Evolutionary conservation across 2,329 filamentous ascomycete genomes (phyloP).

Genomic region (Blastomyces percursus): DNA sequence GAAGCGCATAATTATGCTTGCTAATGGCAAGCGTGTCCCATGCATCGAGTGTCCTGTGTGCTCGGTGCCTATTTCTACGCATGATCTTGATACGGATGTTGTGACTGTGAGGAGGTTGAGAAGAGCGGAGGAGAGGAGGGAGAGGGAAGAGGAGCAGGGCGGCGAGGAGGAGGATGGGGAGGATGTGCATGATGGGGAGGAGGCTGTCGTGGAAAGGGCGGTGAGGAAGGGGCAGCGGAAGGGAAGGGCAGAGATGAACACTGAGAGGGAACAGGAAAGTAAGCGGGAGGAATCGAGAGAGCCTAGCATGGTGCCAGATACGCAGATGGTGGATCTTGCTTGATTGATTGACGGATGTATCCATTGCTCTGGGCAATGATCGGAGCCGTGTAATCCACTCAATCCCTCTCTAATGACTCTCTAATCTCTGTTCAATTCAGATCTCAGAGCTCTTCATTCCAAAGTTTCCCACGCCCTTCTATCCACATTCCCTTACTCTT

Average conservation of each 20-base stretch:
- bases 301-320: slow-evolving; percentile 8
- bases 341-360: not conserved
- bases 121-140: slow-evolving; percentile 19
- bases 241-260: slow-evolving; percentile 16
- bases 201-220: slow-evolving; percentile 14
- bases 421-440: too few relatives aligned
- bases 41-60: slow-evolving; percentile 35
- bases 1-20: slow-evolving; percentile 13
- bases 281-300: slow-evolving; percentile 1
- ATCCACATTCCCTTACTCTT: not conserved
- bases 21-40: slow-evolving; percentile 13
- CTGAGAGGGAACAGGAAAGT: not conserved
- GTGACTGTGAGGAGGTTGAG: slow-evolving; percentile 31
- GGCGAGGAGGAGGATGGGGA: slow-evolving; percentile 19
- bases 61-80: slow-evolving; percentile 25
- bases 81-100: slow-evolving; percentile 31
- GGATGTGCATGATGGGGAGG: slow-evolving; percentile 21
- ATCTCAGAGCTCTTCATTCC: not conserved
- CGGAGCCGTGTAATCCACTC: not conserved
- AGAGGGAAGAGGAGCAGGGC: slow-evolving; percentile 23
- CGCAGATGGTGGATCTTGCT: slow-evolving; percentile 6
- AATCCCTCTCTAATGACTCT: not conserved
- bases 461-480: not conserved
- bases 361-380: not conserved
- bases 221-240: slow-evolving; percentile 21